Evolutionary conservation across 140 eudicot species (phyloP).

Genomic region (Cichorium intybus): DNA sequence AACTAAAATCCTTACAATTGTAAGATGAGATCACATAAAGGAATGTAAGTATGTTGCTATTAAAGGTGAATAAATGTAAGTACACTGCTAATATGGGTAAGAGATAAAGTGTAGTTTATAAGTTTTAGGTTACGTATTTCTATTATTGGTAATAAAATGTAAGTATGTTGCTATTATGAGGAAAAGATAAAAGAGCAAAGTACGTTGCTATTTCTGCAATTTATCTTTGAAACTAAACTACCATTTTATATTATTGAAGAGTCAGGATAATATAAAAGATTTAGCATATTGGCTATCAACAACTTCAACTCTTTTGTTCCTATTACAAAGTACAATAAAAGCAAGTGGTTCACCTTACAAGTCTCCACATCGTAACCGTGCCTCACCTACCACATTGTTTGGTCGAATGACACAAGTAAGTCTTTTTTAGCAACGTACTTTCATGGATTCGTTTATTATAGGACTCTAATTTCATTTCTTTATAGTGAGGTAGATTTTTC

Average conservation of each 20-base stretch:
- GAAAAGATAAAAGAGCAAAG: background rate
- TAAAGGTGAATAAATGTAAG: too few relatives aligned
- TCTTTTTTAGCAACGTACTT: conserved; percentile 5
- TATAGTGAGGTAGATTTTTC: background rate
- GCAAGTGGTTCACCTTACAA: conserved; percentile 66
- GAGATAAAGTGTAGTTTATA: too few relatives aligned
- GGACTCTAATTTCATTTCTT: background rate
- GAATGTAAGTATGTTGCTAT: too few relatives aligned
- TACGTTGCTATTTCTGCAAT: background rate
- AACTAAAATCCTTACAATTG: too few relatives aligned
- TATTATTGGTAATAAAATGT: background rate
- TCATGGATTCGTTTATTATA: background rate
- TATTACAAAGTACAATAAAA: conserved; percentile 78
- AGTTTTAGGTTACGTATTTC: too few relatives aligned
- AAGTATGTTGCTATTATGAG: background rate
- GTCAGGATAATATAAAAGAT: conserved; percentile 56
- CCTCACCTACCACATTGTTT: conserved; percentile 71
- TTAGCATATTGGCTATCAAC: conserved; percentile 87
- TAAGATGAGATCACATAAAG: too few relatives aligned
- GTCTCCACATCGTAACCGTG: conserved; percentile 59
- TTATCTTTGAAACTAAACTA: conserved; percentile 16
- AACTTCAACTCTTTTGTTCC: conserved; percentile 80
- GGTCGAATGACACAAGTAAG: conserved; percentile 90
- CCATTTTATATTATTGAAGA: conserved; percentile 34
- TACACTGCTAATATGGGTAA: too few relatives aligned